A percentile compares a stretch with the other conserved stretches of the same genome.
Conservation (phyloP, 768 basidiomycete genomes). For the Russula sp. region DNA sequence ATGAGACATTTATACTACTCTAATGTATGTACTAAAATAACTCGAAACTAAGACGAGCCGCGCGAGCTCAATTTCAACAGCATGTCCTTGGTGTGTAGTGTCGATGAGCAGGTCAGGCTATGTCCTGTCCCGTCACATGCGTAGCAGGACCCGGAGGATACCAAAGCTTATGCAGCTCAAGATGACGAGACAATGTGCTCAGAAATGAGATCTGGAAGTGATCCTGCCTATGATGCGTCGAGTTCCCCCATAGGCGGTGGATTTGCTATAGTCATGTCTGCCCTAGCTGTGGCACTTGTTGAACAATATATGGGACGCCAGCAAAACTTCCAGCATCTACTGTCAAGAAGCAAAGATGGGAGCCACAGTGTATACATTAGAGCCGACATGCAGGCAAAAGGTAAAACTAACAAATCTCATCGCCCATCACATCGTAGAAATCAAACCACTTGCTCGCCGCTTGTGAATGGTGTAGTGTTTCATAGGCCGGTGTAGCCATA, state of each 20-base stretch:
- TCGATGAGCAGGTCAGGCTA: slow-evolving; percentile 43
- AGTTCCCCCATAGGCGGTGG: too few species aligned
- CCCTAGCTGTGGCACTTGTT: too few species aligned
- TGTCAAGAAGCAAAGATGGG: not conserved
- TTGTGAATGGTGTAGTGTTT: not conserved
- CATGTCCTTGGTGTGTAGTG: too few species aligned
- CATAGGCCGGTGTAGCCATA: not conserved
- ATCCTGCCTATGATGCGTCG: not conserved
- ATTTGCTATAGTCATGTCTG: too few species aligned
- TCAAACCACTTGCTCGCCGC: not conserved
- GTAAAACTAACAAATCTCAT: too few species aligned
- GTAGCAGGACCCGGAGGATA: not conserved
- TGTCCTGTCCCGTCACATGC: slow-evolving; percentile 20
- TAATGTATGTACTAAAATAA: too few species aligned
- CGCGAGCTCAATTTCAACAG: too few species aligned
- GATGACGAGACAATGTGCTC: slow-evolving; percentile 38
- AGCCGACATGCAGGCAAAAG: too few species aligned
- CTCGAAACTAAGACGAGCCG: too few species aligned
- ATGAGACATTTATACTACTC: too few species aligned
- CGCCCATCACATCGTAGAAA: not conserved
- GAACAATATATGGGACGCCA: too few species aligned
- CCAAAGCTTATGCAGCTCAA: slow-evolving; percentile 27
- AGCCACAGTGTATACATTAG: too few species aligned
- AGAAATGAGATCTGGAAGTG: slow-evolving; percentile 26
- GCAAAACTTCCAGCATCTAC: not conserved